Conservation (phyloP, 345 rosid genomes). For the Lumnitzera racemosa region DNA sequence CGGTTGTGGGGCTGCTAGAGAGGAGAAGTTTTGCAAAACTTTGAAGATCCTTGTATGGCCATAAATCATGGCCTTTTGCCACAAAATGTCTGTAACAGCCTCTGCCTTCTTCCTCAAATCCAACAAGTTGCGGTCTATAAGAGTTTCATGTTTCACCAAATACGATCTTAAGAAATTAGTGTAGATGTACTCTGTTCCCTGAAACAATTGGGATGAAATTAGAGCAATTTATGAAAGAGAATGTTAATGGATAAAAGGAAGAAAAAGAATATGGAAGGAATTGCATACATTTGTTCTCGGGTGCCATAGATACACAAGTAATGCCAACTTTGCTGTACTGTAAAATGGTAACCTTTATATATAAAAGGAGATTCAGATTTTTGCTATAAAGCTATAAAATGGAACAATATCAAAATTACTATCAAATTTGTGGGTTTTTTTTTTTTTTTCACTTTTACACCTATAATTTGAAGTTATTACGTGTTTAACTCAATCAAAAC, state of each 20-base stretch:
- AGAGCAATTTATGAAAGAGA: constrained; percentile 3
- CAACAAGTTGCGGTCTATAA: constrained; percentile 48
- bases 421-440: too few species aligned
- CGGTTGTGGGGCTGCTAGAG: constrained; percentile 36
- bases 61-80: constrained; percentile 57
- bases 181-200: constrained; percentile 61
- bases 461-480: too few species aligned
- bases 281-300: constrained; percentile 59
- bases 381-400: too few species aligned
- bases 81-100: constrained; percentile 31
- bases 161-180: constrained; percentile 42
- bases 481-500: too few species aligned
- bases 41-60: constrained; percentile 46
- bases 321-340: constrained; percentile 72
- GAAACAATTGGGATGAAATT: not conserved
- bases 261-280: not conserved
- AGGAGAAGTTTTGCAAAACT: constrained; percentile 41
- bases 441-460: too few species aligned
- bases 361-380: too few species aligned
- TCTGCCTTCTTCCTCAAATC: constrained; percentile 49
- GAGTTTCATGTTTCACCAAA: constrained; percentile 52
- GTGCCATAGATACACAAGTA: constrained; percentile 70
- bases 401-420: too few species aligned
- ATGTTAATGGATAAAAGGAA: not conserved
- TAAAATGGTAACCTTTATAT: constrained; percentile 71